These are phyloP conservation scores for Xylariaceae sp. DNA, from an alignment of 2,329 filamentous ascomycete genomes.

Conservation along the genomic window DNA sequence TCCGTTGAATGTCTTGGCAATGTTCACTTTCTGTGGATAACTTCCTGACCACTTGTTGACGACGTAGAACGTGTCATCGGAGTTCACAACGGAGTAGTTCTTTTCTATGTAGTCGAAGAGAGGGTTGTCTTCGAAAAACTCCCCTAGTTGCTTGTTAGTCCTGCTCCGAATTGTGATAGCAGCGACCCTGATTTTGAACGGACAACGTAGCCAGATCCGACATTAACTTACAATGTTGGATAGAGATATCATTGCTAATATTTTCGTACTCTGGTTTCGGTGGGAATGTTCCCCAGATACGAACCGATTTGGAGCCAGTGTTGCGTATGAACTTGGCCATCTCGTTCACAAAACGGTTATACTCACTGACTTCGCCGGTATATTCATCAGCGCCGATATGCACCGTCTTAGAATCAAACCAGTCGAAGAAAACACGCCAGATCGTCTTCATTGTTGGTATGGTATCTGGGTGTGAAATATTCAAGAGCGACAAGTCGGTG, in stretches of 20 bases:
- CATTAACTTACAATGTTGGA: constrained; percentile 54
- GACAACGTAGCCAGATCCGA: background rate
- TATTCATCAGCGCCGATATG: constrained; percentile 66
- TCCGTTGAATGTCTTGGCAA: constrained; percentile 54
- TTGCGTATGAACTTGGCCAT: constrained; percentile 54
- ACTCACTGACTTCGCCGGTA: constrained; percentile 52
- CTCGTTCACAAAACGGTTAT: constrained; percentile 60
- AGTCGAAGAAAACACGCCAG: constrained; percentile 60
- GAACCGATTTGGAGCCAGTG: constrained; percentile 51
- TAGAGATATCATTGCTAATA: constrained; percentile 52
- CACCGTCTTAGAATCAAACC: constrained; percentile 62
- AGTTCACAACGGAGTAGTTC: constrained; percentile 59
- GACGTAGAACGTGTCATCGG: constrained; percentile 59
- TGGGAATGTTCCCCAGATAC: constrained; percentile 64
- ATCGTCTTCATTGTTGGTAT: constrained; percentile 60
- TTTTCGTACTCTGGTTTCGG: constrained; percentile 48
- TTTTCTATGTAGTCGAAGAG: constrained; percentile 50
- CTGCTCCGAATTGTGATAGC: background rate
- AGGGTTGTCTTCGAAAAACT: constrained; percentile 60
- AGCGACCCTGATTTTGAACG: background rate
- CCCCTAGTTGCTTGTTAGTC: constrained; percentile 43
- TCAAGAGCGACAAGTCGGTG: constrained; percentile 57
- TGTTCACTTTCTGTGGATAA: constrained; percentile 55
- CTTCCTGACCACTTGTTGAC: constrained; percentile 55
- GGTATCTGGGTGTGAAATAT: constrained; percentile 61